Base-by-base conservation (phyloP, 805 yeast species). In the Priceomyces fermenticarens region DNA sequence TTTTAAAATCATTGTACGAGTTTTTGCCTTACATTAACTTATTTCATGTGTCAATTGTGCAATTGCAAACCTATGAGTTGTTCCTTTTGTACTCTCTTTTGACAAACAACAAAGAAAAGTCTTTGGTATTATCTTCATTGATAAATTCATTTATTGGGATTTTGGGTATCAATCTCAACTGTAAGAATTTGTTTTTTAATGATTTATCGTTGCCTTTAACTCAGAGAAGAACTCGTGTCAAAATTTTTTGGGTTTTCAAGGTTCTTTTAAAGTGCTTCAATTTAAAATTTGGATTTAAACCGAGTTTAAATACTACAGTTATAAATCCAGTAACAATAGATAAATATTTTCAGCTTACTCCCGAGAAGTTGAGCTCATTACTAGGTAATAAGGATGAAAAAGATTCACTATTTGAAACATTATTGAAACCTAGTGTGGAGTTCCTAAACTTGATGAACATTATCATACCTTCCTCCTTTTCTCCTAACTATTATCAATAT, bases 21-120 rank as follows among this genome's bases (percentile, higher is more conserved):
- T 76, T 68, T 49, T 65, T 64, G 34, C 75, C 67, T 40, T 70
- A 75, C 49, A 66, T 77, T 44, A 75, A 76, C 53, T 73, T 72
- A 32, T 65, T 72, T 43, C 72, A 72, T 42, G 70, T 75, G 6
- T 67, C 75, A 3, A 53, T 75, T 17, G 65, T 60, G 44, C 78
- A 73, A 49, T 57, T 78, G 26, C 81, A 78, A 51, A 75, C 78
- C 10, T 68, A 73, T 37, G 56, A 77, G 31, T 50, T 78, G 43
- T 63, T 76, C 41, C 64, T 78, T 40, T 72, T 75, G 50, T 76
- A 73, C 52, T 64, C 80, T 6, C 58, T 77, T 10, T 49, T 65
- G 35, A 62, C 72, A 3, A 69, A 69, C 43, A 67, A 69, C 46
- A 68, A 68, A 42, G 74, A 67, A 40, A 65, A 67, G 48, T 63